These are phyloP conservation scores for Lactarius vividus DNA, from an alignment of 768 basidiomycete species.

Conservation along the genomic window DNA sequence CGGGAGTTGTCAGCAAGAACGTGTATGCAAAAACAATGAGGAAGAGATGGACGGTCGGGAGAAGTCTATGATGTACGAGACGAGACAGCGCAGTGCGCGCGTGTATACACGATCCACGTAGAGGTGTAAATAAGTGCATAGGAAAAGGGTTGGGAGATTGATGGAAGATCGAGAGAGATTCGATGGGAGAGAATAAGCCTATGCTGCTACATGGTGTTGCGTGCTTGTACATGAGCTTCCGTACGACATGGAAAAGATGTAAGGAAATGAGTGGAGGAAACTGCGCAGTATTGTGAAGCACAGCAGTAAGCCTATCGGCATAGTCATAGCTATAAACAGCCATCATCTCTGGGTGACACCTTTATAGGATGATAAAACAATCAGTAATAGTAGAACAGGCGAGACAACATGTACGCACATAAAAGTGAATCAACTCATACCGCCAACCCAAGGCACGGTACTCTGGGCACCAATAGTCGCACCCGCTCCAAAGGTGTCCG, in stretches of 20 bases:
- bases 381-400: neutral
- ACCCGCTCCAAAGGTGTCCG: constrained; percentile 19
- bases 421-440: constrained; percentile 9
- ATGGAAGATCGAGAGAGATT: constrained; percentile 18
- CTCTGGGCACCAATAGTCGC: constrained; percentile 15
- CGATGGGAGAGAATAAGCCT: neutral
- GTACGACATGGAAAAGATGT: neutral
- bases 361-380: neutral
- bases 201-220: constrained; percentile 2
- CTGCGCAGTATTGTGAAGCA: neutral
- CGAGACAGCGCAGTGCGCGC: neutral
- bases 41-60: neutral
- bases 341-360: neutral
- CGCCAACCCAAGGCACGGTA: constrained; percentile 23
- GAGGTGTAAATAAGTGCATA: constrained; percentile 20
- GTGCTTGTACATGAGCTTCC: constrained; percentile 10
- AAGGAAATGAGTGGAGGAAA: neutral
- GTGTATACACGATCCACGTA: constrained; percentile 15
- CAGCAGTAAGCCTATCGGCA: constrained; percentile 1
- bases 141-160: constrained; percentile 9
- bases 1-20: neutral
- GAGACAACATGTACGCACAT: neutral
- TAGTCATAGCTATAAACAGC: constrained; percentile 23
- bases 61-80: constrained; percentile 20
- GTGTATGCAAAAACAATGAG: constrained; percentile 2